phyloP scores from a whole-genome alignment of 495 filamentous ascomycete species.

The Talaromyces liani region DNA sequence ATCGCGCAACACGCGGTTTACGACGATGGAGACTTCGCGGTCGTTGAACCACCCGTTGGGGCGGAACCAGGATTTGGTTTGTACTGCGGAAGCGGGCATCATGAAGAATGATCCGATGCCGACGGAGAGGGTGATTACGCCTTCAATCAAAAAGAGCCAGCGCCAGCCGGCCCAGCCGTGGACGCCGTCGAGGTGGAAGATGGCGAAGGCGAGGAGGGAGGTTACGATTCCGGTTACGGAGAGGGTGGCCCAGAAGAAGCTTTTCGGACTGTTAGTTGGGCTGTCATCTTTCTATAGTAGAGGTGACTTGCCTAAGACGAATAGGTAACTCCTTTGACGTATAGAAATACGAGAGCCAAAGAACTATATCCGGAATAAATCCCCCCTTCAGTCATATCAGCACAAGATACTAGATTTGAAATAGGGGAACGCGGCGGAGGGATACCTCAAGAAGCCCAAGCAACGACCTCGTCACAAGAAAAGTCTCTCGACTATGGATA shows the following conservation, averaged over 20 bases:
- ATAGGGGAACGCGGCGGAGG: too few relatives aligned
- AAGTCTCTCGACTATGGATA: slow-evolving; percentile 50
- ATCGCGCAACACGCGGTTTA: slow-evolving; percentile 66
- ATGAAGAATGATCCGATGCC: slow-evolving; percentile 53
- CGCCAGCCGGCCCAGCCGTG: slow-evolving; percentile 25
- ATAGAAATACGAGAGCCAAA: slow-evolving; percentile 68
- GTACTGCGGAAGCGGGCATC: slow-evolving; percentile 57
- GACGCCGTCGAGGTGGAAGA: slow-evolving; percentile 34
- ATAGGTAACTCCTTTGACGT: slow-evolving; percentile 53
- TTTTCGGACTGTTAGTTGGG: background rate
- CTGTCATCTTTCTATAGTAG: background rate
- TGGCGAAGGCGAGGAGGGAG: slow-evolving; percentile 37
- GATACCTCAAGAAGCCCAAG: slow-evolving; percentile 50
- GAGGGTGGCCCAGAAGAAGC: slow-evolving; percentile 58
- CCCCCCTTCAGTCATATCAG: slow-evolving; percentile 42
- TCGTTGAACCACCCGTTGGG: slow-evolving; percentile 62
- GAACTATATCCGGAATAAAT: slow-evolving; percentile 42
- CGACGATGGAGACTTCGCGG: slow-evolving; percentile 52
- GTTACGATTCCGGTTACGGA: slow-evolving; percentile 41
- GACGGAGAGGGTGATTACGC: slow-evolving; percentile 42
- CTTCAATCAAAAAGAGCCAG: slow-evolving; percentile 45
- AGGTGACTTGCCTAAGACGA: slow-evolving; percentile 40
- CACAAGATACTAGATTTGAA: background rate
- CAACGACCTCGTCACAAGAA: slow-evolving; percentile 53
- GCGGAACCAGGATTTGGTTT: slow-evolving; percentile 56